Percentiles rank a stretch among this genome's conserved stretches.
phyloP scores from a whole-genome alignment of 768 basidiomycete species.

The Rhizopogon vinicolor region DNA sequence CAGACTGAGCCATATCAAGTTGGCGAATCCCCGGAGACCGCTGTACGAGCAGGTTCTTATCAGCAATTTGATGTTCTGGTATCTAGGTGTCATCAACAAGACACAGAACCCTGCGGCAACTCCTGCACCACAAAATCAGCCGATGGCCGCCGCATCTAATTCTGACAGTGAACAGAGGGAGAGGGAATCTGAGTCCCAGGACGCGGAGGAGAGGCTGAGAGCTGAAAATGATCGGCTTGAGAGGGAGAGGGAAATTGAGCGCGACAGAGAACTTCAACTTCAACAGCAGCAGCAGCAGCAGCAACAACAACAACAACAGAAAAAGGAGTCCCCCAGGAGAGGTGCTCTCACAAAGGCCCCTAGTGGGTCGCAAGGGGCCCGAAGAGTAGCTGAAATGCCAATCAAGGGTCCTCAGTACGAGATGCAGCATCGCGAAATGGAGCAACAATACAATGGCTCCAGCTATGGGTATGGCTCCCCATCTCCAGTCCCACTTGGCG shows the following conservation, averaged over 20 bases:
- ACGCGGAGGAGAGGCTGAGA: constrained; percentile 34
- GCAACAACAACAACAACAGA: constrained; percentile 33
- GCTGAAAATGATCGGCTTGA: constrained; percentile 40
- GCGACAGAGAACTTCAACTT: constrained; percentile 22
- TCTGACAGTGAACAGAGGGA: constrained; percentile 31
- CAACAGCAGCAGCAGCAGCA: constrained; percentile 23
- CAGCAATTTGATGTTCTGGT: constrained; percentile 99
- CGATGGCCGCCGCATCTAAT: constrained; percentile 15
- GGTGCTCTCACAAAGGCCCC: constrained; percentile 67
- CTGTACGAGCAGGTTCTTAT: constrained; percentile 95
- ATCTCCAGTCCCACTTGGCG: constrained; percentile 18
- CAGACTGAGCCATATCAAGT: constrained; percentile 94
- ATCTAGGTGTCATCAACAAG: constrained; percentile 96
- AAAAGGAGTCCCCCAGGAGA: constrained; percentile 35
- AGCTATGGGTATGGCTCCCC: constrained; percentile 21
- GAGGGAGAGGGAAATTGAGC: constrained; percentile 40
- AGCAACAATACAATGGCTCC: constrained; percentile 69
- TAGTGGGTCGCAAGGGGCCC: constrained; percentile 40
- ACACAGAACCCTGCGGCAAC: constrained; percentile 49
- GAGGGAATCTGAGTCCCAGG: constrained; percentile 29
- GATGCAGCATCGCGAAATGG: constrained; percentile 90
- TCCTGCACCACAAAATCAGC: constrained; percentile 24
- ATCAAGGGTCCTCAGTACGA: constrained; percentile 90
- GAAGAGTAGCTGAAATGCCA: constrained; percentile 79
- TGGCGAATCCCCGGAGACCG: constrained; percentile 94